Percentiles rank a stretch among this genome's conserved stretches.
Conservation (phyloP, 1,284 basidiomycete species). For the Cutaneotrichosporon sp. region DNA sequence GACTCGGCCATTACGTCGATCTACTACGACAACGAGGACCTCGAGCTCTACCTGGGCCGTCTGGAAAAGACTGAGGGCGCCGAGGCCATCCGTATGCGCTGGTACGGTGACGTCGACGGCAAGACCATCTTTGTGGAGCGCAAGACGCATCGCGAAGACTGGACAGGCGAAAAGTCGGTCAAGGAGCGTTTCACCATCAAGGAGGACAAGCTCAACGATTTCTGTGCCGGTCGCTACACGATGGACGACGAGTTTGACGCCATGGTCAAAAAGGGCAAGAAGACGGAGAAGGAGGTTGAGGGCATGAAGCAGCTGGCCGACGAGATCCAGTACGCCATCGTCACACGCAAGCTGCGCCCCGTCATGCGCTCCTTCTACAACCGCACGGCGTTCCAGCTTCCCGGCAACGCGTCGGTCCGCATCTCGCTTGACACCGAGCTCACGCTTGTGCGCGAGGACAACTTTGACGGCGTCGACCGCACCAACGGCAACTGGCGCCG, state of each 20-base stretch:
- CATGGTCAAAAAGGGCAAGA: conserved; percentile 85
- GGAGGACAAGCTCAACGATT: conserved; percentile 90
- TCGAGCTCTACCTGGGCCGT: conserved; percentile 95
- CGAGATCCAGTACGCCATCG: conserved; percentile 88
- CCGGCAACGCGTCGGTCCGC: conserved; percentile 93
- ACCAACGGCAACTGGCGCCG: conserved; percentile 88
- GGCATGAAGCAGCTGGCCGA: conserved; percentile 92
- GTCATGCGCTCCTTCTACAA: conserved; percentile 99
- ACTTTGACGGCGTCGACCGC: conserved; percentile 81
- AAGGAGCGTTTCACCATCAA: conserved; percentile 97
- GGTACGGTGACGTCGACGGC: conserved; percentile 90
- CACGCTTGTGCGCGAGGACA: conserved; percentile 89
- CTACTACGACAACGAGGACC: conserved; percentile 78
- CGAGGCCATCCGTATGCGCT: conserved; percentile 89
- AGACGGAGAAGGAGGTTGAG: conserved; percentile 88
- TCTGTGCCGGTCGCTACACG: conserved; percentile 80
- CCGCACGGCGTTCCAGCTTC: conserved; percentile 96
- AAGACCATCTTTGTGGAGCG: conserved; percentile 91
- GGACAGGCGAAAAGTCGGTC: conserved; percentile 99
- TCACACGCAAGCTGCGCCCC: conserved; percentile 79
- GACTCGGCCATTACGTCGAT: conserved; percentile 67
- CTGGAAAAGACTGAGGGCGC: conserved; percentile 98
- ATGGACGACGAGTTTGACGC: conserved; percentile 93
- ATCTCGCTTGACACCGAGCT: conserved; percentile 98
- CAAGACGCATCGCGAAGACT: conserved; percentile 97